Evolutionary conservation across 2,329 filamentous ascomycete species (phyloP), one percentile per base, ranked within the genome.

Genomic region (Paraphoma sp.): DNA sequence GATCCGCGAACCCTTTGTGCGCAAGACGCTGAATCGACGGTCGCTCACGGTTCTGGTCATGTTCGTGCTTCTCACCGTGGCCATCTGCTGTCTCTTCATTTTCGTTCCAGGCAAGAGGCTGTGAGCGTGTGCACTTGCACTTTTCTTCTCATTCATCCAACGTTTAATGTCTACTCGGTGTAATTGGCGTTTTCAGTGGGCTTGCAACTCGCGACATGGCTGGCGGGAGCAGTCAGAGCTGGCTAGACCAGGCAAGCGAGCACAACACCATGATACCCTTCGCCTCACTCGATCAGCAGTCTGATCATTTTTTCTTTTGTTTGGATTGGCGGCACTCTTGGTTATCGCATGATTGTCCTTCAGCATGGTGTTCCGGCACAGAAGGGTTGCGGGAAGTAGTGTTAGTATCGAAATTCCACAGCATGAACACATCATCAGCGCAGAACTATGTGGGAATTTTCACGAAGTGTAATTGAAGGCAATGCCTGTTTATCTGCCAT

Each of bases 1-100:
- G 41, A 92, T 98, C 62, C 87, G 91, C 53, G 95, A 99, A 78
- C 91, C 93, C 0, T 99, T 95, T 73, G 90, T 99, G 53, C 89
- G 92, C 63, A 91, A 88, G 71, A 87, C 98, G 17, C 84, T 99
- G 53, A 87, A 87, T 64, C 93, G 93, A 75, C 89, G 95, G 56
- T 89, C 95, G 0, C 73, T 92, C 43, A 93, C 95, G 80, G 91
- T 95, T 12, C 80, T 97, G 12, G 81, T 86, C 8, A 84, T 95
- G 59, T 93, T 93, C 30, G 75, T 89, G 29, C 75, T 96, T 31
- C 83, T 96, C 52, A 91, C 94, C 62, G 88, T 91, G 3, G 91
- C 88, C n/a, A 80, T 98, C 12, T 92, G 91, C 69, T 85, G 95
- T 55, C 82, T 99, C 28, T 99, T 99, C 80, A 93, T 97, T 67